Evolutionary conservation across 2,329 filamentous ascomycete genomes (phyloP).

Genomic region (Verticillium zaregamsianum): DNA sequence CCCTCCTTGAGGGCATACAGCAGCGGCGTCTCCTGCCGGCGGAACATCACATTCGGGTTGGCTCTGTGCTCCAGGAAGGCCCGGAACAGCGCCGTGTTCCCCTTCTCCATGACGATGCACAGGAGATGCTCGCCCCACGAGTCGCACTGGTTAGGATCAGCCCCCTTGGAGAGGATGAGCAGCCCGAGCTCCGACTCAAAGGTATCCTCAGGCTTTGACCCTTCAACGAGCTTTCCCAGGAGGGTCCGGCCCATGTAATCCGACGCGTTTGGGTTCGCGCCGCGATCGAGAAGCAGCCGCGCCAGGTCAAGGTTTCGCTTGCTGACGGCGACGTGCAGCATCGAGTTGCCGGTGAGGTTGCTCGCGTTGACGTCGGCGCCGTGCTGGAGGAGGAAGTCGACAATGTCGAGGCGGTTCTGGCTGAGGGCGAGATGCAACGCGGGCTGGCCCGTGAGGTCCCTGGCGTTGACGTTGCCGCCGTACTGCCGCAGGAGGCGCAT

Average conservation of each 20-base stretch:
- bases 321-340: constrained; percentile 27
- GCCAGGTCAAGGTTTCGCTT: constrained; percentile 18
- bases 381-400: constrained; percentile 25
- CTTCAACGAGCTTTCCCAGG: neutral
- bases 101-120: constrained; percentile 7
- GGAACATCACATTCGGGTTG: constrained; percentile 10
- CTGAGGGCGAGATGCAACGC: constrained; percentile 20
- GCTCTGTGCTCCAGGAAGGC: constrained; percentile 12
- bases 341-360: constrained; percentile 23
- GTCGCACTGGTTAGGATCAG: constrained; percentile 15
- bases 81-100: constrained; percentile 8
- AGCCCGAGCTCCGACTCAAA: constrained; percentile 5
- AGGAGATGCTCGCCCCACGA: constrained; percentile 21
- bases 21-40: constrained; percentile 17
- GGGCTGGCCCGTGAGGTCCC: constrained; percentile 13
- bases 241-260: neutral
- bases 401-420: constrained; percentile 24
- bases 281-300: constrained; percentile 11
- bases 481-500: constrained; percentile 9
- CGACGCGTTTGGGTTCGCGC: constrained; percentile 15
- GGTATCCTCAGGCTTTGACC: constrained; percentile 6
- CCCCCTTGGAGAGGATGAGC: constrained; percentile 5
- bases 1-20: constrained; percentile 23
- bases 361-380: constrained; percentile 27
- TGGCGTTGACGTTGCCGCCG: constrained; percentile 23